Evolutionary conservation across 495 filamentous ascomycete species (phyloP).

Genomic region (Antarctomyces pellizariae): DNA sequence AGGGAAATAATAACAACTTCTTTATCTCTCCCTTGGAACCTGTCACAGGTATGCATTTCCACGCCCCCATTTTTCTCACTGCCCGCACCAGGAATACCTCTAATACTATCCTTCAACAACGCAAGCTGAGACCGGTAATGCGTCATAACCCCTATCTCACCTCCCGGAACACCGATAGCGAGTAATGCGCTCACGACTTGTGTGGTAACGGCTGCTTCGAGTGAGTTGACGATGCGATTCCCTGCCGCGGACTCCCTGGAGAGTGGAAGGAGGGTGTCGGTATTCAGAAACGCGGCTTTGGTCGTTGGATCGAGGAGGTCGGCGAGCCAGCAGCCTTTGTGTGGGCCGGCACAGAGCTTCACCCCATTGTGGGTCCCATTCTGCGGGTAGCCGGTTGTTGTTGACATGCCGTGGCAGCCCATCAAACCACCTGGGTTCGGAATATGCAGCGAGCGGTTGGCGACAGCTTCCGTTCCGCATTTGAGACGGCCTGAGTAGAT

Average conservation of each 20-base stretch:
- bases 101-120: conserved; percentile 21
- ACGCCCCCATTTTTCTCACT: conserved; percentile 28
- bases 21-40: conserved; percentile 91
- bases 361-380: too few relatives aligned
- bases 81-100: conserved; percentile 7
- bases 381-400: conserved; percentile 14
- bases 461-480: conserved; percentile 61
- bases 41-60: conserved; percentile 90
- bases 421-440: conserved; percentile 36
- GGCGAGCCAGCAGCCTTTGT: conserved; percentile 55
- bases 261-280: conserved; percentile 39
- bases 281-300: conserved; percentile 73
- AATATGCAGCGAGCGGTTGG: conserved; percentile 32
- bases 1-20: conserved; percentile 67
- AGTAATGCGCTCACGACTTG: conserved; percentile 65
- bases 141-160: conserved; percentile 88
- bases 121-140: conserved; percentile 83
- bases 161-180: conserved; percentile 42
- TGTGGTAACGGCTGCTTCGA: conserved; percentile 48
- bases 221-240: conserved; percentile 64
- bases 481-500: conserved; percentile 80
- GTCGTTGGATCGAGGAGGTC: conserved; percentile 41
- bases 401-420: conserved; percentile 27
- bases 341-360: conserved; percentile 28
- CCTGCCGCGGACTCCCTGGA: conserved; percentile 50